Conservation (phyloP, 108 stramenopile species). For the Conticribra guillardii region DNA sequence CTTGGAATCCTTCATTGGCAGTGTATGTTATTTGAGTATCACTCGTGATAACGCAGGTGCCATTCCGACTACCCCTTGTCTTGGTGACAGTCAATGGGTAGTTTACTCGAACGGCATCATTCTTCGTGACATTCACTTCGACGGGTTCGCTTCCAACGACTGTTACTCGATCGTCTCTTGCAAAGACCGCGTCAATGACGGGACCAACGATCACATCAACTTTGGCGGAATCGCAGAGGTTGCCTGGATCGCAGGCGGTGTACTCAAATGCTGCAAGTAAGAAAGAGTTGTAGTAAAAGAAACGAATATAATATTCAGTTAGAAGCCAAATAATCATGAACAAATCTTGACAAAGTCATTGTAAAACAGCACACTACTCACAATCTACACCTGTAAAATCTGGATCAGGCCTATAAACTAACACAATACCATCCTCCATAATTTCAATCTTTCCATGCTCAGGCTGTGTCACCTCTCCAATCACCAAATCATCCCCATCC, state of each 20-base stretch:
- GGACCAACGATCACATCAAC: constrained; percentile 30
- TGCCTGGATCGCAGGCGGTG: constrained; percentile 15
- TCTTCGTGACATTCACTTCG: constrained; percentile 16
- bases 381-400: constrained; percentile 28
- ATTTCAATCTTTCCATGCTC: constrained; percentile 10
- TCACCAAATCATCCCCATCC: constrained; percentile 21
- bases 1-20: constrained; percentile 15
- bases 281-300: not conserved
- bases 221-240: constrained; percentile 20
- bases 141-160: constrained; percentile 26
- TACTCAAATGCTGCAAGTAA: constrained; percentile 26
- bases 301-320: not conserved
- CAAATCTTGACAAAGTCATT: not conserved
- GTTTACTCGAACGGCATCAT: constrained; percentile 17
- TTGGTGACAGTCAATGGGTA: constrained; percentile 13
- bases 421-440: constrained; percentile 7
- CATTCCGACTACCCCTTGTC: not conserved
- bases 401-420: constrained; percentile 19
- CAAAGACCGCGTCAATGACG: constrained; percentile 21
- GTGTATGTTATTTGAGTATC: constrained; percentile 16
- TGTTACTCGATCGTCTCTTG: constrained; percentile 16
- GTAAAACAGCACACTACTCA: constrained; percentile 7
- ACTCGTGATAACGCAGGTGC: constrained; percentile 11
- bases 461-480: constrained; percentile 12
- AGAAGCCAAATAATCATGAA: not conserved